Evolutionary conservation across 78 protist genomes (phyloP), one percentile per base, ranked within the genome.

Genomic region (Dictyostelium brefeldianum): DNA sequence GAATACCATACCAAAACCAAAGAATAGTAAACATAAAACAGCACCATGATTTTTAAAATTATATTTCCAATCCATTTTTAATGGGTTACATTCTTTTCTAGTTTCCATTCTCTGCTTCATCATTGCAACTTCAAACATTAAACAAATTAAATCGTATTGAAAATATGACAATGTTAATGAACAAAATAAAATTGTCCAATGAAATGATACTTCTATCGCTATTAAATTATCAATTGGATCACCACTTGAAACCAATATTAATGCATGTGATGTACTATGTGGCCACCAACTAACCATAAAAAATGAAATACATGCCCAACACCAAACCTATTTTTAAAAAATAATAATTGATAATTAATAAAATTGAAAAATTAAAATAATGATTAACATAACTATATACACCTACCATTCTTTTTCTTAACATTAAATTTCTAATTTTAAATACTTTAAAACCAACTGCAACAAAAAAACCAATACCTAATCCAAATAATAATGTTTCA

Each of bases 251-350:
- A 41, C 20, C 53, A 77, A 59, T 17, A 83, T 57, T 25, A 83
- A 74, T 22, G 48, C 46, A 73, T 83, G 91, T 11, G 91, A 78
- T n/a, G 91, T 83, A 14, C 81, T 71, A 57, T 83, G 91, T 56
- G 91, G 91, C 91, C 91, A 84, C 91, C 91, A 84, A 36, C 69
- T 50, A 50, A 84, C 62, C 50, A 78, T 56, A 74, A 84, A 84
- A 62, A 84, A 74, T 17, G 70, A 43, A 27, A 84, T 84, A 31
- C 81, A 78, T 1, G 53, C 54, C 91, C 91, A 84, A 59, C 83
- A 53, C 31, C 91, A 59, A 50, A 84, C 74, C 79, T 71, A 20
- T 41, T 20, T 17, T 1, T 20, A 71, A 15, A 12, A 27, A 46
- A 46, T 9, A n/a, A n/a, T 41, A 2, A 36, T 36, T 36, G 43